Evolutionary conservation across 441 rosid genomes (phyloP).

Genomic region (Hypseocharis bilobata): DNA sequence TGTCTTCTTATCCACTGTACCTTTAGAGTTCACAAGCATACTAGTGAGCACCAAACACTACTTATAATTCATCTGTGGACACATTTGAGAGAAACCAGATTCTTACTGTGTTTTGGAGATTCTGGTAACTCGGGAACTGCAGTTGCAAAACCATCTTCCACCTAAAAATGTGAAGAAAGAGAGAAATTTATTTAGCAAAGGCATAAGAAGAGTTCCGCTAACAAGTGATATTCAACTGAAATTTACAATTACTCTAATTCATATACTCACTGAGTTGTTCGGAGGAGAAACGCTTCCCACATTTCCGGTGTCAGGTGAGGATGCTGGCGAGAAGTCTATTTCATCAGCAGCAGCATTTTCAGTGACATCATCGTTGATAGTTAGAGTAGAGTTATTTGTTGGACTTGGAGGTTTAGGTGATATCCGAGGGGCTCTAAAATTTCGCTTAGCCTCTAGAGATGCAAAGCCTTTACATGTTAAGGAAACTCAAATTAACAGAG

Average conservation of each 20-base stretch:
- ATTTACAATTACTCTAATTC: slow-evolving; percentile 10
- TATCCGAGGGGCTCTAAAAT: slow-evolving; percentile 58
- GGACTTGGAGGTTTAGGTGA: slow-evolving; percentile 43
- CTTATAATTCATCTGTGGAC: background rate
- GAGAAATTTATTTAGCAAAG: slow-evolving; percentile 7
- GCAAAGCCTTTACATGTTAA: slow-evolving; percentile 66
- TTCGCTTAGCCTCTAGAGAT: slow-evolving; percentile 75
- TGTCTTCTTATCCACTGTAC: slow-evolving; percentile 22
- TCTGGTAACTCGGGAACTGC: slow-evolving; percentile 31
- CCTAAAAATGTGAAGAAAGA: slow-evolving; percentile 37
- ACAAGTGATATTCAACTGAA: slow-evolving; percentile 8
- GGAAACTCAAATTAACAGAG: slow-evolving; percentile 25
- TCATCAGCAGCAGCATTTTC: slow-evolving; percentile 31
- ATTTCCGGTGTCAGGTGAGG: slow-evolving; percentile 21
- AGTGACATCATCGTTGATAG: slow-evolving; percentile 24
- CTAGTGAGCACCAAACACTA: slow-evolving; percentile 14
- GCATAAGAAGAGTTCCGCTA: slow-evolving; percentile 10
- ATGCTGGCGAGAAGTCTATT: slow-evolving; percentile 20
- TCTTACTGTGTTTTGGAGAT: slow-evolving; percentile 38
- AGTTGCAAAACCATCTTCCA: slow-evolving; percentile 25
- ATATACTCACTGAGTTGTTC: slow-evolving; percentile 30
- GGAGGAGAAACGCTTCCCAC: slow-evolving; percentile 20
- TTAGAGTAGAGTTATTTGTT: slow-evolving; percentile 27
- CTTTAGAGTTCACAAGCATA: slow-evolving; percentile 17
- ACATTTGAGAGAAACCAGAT: slow-evolving; percentile 12